Conservation (phyloP, 2,329 filamentous ascomycete species). For the Ilyonectria destructans region DNA sequence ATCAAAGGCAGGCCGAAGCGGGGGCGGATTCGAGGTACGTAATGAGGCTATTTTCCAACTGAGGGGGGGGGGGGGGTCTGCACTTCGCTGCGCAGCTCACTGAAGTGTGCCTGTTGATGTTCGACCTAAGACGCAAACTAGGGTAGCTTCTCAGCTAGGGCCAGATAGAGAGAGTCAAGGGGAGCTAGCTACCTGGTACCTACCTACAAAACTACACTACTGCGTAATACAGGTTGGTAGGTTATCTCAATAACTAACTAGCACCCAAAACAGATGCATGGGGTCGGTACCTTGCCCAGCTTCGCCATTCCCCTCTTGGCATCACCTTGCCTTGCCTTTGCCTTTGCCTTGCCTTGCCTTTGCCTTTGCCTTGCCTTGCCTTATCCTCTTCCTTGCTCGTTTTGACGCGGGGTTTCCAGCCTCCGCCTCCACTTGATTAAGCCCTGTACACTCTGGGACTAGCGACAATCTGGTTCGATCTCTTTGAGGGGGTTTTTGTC, state of each 20-base stretch:
- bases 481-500: background rate
- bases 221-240: conserved; percentile 1
- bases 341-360: too few species aligned
- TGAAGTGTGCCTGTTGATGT: conserved; percentile 18
- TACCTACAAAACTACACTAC: background rate
- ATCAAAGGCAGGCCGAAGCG: conserved; percentile 16
- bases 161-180: conserved; percentile 25
- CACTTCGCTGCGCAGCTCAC: background rate
- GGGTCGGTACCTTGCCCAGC: conserved; percentile 7
- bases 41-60: conserved; percentile 36
- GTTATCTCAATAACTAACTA: conserved; percentile 23
- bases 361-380: too few species aligned
- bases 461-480: conserved; percentile 2
- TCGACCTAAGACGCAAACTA: conserved; percentile 22
- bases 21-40: conserved; percentile 36
- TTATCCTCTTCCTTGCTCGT: background rate
- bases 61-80: conserved; percentile 13
- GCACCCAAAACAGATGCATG: conserved; percentile 1
- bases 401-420: conserved; percentile 24
- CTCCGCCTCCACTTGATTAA: conserved; percentile 14
- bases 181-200: background rate
- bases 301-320: conserved; percentile 5
- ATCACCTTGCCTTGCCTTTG: background rate
- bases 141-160: conserved; percentile 28
- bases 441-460: conserved; percentile 8